Evolutionary conservation across 768 basidiomycete genomes (phyloP), one percentile per base, ranked within the genome.

Genomic region (Lyophyllum shimeji): DNA sequence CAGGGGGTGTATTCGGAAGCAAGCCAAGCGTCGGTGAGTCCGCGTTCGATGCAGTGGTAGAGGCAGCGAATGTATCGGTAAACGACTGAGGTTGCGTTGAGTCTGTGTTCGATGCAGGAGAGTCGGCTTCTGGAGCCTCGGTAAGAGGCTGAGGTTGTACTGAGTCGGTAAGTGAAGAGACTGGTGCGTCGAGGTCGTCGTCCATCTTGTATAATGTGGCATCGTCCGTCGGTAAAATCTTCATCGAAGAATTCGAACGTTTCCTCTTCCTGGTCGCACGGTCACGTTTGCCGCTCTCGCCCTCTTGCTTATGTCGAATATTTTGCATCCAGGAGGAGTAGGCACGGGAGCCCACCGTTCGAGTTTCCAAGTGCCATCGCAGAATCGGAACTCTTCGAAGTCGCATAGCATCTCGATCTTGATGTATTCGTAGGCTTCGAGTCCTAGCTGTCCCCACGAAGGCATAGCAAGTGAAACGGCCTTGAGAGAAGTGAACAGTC

Each of bases 321-420:
- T 61, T 59, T 31, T 57, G 34, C 31, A 34, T 44, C 56, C 52
- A 63, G 1, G 53, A 60, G 4, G 53, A n/a, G 39, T 58, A 63
- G 12, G 39, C 50, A 15, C 44, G 25, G 3, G 55, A 13, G 57
- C 50, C 54, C 54, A 64, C 3, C 34, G 12, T 23, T 57, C 49
- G 17, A 61, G 56, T 39, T 64, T 64, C 63, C 63, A 64, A n/a
- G 8, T 18, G 4, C 42, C 49, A 12, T 56, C 58, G 34, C 63
- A 64, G 8, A 61, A 37, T 7, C 37, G 29, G 46, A 64, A 61
- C 43, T 64, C 60, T 7, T 20, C n/a, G 43, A 61, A 64, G 23
- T 61, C 54, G 24, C 15, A 34, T 6, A 23, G 7, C 60, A 61
- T 61, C 37, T 61, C 34, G 12, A 17, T 23, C 39, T 52, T 40